Base-by-base conservation (phyloP, 345 rosid species). In the Hibiscus tridactylites region DNA sequence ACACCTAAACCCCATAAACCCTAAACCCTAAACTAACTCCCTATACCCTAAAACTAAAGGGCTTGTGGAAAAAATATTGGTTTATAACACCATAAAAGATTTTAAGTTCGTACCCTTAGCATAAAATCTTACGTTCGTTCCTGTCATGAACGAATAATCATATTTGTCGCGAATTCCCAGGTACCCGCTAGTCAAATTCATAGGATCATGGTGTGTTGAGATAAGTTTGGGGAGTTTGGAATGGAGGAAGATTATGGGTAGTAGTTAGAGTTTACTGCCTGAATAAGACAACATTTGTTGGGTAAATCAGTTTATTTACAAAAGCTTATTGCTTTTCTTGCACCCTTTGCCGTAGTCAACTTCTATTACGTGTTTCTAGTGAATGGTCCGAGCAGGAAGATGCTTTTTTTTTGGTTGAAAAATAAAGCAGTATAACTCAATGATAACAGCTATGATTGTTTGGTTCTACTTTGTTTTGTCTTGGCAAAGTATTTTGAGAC, bases 401-500 rank as follows among this genome's bases (percentile, higher is more conserved):
- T 12, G 66, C 12, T 33, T 61, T 52, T 16, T 33, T 4, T 35
- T 4, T 31, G 46, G 21, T 65, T 42, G 54, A 24, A 67, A 54
- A 21, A 67, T 64, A 2, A 11, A 19, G 9, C 3, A n/a, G 35
- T n/a, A 59, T 24, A 58, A n/a, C 21, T 24, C 77, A 71, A 70
- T 50, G 71, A 65, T 67, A 65, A 53, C 68, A 35, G 37, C 8
- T 19, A 63, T 73, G 67, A 70, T 70, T 64, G 68, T 68, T 16
- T 47, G 61, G 11, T 53, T 15, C 62, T n/a, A 33, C 26, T 35
- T 35, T 35, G 37, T 35, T 35, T 35, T 35, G 37, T 35, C 37
- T 35, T 35, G 37, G 37, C 37, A 35, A 35, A 35, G 37, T 35
- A 35, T 35, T 35, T 35, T 35, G 6, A 35, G 37, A 35, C 37